Conservation (phyloP, 2,329 filamentous ascomycete species). For the Venturia asperata region DNA sequence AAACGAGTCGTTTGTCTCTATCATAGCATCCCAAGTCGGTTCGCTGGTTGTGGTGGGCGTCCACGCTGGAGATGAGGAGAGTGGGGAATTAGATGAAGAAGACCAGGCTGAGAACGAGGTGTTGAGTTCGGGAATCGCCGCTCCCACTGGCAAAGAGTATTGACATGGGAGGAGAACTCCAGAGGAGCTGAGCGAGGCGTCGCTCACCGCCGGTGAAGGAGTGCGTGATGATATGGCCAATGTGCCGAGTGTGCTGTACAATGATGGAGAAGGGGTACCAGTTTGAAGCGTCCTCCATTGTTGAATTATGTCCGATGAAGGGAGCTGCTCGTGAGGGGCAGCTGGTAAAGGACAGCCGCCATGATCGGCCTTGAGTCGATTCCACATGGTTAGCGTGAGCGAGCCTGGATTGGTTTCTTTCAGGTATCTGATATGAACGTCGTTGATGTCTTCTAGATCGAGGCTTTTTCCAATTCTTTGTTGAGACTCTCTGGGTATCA, state of each 20-base stretch:
- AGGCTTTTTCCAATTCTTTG: background rate
- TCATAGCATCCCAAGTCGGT: background rate
- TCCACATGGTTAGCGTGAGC: background rate
- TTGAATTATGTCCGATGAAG: background rate
- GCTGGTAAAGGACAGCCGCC: background rate
- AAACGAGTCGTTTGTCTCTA: background rate
- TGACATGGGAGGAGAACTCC: conserved; percentile 1
- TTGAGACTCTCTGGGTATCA: conserved; percentile 4
- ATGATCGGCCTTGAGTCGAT: background rate
- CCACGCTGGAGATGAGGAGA: background rate
- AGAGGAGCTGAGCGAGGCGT: background rate
- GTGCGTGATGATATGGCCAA: background rate
- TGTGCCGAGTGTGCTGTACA: background rate
- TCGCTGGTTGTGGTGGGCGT: background rate
- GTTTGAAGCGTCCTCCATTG: background rate
- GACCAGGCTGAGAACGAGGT: conserved; percentile 7
- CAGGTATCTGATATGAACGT: background rate
- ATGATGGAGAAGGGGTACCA: background rate
- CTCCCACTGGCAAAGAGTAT: background rate
- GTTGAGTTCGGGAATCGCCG: background rate
- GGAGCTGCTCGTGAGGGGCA: background rate
- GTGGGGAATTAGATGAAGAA: background rate
- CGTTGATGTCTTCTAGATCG: background rate
- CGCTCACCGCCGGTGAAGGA: conserved; percentile 1
- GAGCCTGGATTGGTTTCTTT: background rate